Conservation (phyloP, 306 rosid genomes). For the Gillenia trifoliata region DNA sequence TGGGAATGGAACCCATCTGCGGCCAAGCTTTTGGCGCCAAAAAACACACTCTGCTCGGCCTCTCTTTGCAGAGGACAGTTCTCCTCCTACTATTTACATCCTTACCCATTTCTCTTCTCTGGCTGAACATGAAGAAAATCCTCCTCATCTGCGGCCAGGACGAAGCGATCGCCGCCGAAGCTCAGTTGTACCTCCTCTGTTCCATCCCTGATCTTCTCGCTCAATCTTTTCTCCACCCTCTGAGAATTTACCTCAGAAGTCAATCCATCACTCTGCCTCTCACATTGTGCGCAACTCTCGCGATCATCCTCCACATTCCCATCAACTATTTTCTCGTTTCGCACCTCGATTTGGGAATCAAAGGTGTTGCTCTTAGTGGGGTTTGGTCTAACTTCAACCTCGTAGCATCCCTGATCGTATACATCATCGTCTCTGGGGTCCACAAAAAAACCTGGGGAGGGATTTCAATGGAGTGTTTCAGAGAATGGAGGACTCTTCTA, state of each 20-base stretch:
- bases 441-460: constrained; percentile 70
- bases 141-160: constrained; percentile 71
- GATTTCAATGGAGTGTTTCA: constrained; percentile 49
- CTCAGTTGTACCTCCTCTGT: constrained; percentile 63
- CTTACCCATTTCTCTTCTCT: constrained; percentile 72
- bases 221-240: constrained; percentile 74
- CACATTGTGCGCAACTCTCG: constrained; percentile 57
- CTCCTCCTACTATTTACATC: constrained; percentile 49
- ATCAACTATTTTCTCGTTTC: constrained; percentile 58
- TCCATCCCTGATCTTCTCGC: constrained; percentile 91
- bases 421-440: constrained; percentile 44
- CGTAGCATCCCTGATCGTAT: constrained; percentile 50
- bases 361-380: constrained; percentile 76
- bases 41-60: constrained; percentile 56
- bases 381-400: constrained; percentile 74
- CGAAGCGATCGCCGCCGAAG: constrained; percentile 58
- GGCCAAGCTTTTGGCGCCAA: constrained; percentile 91
- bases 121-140: constrained; percentile 67
- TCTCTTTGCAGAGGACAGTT: constrained; percentile 63
- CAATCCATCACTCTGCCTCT: constrained; percentile 92
- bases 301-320: constrained; percentile 76
- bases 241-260: constrained; percentile 70
- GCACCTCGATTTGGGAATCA: constrained; percentile 52
- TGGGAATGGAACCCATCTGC: constrained; percentile 94
- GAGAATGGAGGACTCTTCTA: constrained; percentile 54